Conservation (phyloP, 495 filamentous ascomycete species). For the Durotheca rogersii region DNA sequence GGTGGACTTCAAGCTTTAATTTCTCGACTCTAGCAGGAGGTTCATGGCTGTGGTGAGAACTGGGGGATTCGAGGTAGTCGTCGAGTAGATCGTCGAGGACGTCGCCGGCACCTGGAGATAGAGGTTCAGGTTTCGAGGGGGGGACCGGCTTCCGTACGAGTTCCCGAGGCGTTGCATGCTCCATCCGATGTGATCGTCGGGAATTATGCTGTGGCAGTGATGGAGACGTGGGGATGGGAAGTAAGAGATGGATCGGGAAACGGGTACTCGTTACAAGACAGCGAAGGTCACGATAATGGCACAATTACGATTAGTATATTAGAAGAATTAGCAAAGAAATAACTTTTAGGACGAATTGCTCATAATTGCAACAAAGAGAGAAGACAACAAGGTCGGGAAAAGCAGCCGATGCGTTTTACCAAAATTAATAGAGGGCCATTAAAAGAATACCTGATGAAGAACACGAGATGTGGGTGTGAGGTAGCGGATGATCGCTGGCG, state of each 20-base stretch:
- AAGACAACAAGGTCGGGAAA: too few species aligned
- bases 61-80: constrained; percentile 29
- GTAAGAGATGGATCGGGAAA: too few species aligned
- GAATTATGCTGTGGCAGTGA: not conserved
- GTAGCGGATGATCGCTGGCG: too few species aligned
- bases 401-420: too few species aligned
- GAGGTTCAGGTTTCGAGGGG: not conserved
- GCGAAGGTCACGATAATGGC: not conserved
- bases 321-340: too few species aligned
- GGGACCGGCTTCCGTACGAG: constrained; percentile 25
- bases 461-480: not conserved
- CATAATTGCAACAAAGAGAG: too few species aligned
- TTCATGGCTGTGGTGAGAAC: constrained; percentile 4
- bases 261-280: too few species aligned
- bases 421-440: too few species aligned
- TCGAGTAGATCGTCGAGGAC: constrained; percentile 29
- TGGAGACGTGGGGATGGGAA: constrained; percentile 7
- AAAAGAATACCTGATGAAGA: too few species aligned
- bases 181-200: constrained; percentile 6
- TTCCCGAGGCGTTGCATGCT: constrained; percentile 1
- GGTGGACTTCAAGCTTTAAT: constrained; percentile 7
- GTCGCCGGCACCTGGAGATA: constrained; percentile 3
- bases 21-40: constrained; percentile 8
- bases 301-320: constrained; percentile 2
- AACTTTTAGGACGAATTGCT: too few species aligned